Conservation (phyloP, 2,329 filamentous ascomycete genomes). For the Phoma herbarum region DNA sequence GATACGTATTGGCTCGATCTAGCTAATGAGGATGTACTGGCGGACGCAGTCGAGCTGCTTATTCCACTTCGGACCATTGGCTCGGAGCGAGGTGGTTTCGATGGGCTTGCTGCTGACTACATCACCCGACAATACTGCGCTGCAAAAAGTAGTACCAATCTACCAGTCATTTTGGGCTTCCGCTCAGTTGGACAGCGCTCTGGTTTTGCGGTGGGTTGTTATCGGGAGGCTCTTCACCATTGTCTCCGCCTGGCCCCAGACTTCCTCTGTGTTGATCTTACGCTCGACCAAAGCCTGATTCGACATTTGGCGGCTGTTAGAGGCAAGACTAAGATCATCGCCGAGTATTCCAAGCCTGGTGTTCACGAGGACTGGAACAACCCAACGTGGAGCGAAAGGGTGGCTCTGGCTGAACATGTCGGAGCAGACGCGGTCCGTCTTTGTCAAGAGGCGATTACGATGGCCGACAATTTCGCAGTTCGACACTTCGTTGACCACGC, state of each 20-base stretch:
- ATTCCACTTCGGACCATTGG: not conserved
- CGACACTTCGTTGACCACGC: conserved; percentile 1
- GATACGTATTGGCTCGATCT: not conserved
- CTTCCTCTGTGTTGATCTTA: conserved; percentile 7
- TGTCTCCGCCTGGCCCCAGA: conserved; percentile 1
- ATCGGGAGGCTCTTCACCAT: conserved; percentile 1
- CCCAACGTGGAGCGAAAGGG: not conserved
- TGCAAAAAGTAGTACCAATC: not conserved
- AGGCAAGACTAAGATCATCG: not conserved
- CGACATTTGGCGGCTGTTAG: not conserved
- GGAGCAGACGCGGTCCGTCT: conserved; percentile 3
- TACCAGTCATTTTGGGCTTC: conserved; percentile 1
- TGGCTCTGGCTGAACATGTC: not conserved
- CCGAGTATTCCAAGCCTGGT: not conserved
- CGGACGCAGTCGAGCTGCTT: not conserved
- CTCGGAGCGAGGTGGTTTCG: not conserved
- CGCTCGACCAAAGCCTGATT: not conserved
- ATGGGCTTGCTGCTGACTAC: not conserved
- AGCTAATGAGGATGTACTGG: not conserved
- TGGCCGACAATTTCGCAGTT: conserved; percentile 4
- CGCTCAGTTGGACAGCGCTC: not conserved
- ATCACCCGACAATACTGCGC: conserved; percentile 1
- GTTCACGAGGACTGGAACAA: not conserved
- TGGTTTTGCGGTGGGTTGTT: not conserved
- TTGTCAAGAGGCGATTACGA: not conserved